Evolutionary conservation across 805 yeast genomes (phyloP), one percentile per base, ranked within the genome.

Genomic region (Grigorovia humatica): DNA sequence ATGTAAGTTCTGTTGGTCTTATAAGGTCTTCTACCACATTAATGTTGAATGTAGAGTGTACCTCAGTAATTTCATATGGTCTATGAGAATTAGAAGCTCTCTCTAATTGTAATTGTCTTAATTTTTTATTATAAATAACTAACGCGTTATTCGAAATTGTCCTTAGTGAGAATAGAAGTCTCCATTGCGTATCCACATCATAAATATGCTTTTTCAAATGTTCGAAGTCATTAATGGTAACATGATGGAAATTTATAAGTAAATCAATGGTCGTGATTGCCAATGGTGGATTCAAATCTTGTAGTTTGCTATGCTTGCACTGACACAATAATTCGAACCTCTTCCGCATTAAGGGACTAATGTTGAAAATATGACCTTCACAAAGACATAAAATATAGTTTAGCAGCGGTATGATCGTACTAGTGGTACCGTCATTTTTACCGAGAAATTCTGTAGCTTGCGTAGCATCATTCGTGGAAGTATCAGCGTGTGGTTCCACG

Each of bases 311-410:
- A 6, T 51, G 48, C 48, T 60, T 66, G 49, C 59, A 61, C 42
- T 58, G 60, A 48, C 61, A 58, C 9, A 75, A 57, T 15, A 73
- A 56, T 48, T 67, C 70, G 6, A 71, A 66, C 46, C 78, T 57
- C 52, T 73, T 69, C 55, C 69, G 67, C 18, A 75, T 54, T 18
- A 65, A 59, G 42, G 73, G 73, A 49, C 70, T 67, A 27, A 74
- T 61, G 51, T 74, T 75, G 54, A 73, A 72, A 0, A 70, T 57
- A 5, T 71, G 67, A 4, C 78, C 78, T 18, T 65, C 67, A 46
- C 63, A 59, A 35, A 72, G 54, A n/a, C 70, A 54, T 20, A 72
- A 54, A 44, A 71, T 61, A 46, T 67, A 68, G 48, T 67, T 71
- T 4, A 66, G 53, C 11, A 70, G 54, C 1, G 76, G 74, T 20